phyloP scores from a whole-genome alignment of 768 basidiomycete species.

The Mycena amicta region DNA sequence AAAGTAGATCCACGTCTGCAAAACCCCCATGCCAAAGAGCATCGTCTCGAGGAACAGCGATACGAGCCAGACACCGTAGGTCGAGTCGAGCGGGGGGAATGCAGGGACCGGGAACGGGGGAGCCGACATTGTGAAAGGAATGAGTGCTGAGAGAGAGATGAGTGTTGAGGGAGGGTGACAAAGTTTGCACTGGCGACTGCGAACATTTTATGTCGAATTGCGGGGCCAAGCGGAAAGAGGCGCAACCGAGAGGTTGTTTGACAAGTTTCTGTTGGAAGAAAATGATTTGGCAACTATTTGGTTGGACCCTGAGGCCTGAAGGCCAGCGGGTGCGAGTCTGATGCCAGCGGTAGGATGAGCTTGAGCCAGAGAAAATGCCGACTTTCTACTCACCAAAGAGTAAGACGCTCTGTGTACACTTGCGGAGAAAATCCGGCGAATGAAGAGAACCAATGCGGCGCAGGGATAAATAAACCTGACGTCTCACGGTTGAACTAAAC shows the following conservation, averaged over 20 bases:
- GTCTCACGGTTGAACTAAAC: neutral
- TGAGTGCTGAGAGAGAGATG: too few species aligned
- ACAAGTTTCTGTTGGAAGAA: neutral
- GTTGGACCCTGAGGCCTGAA: neutral
- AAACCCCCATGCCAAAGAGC: constrained; percentile 15
- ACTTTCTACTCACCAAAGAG: too few species aligned
- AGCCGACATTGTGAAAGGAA: neutral
- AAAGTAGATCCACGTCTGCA: constrained; percentile 14
- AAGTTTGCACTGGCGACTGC: neutral
- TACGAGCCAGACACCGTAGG: constrained; percentile 17
- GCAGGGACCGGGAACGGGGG: neutral
- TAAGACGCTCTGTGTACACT: too few species aligned
- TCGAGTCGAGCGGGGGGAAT: constrained; percentile 10
- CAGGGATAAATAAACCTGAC: too few species aligned
- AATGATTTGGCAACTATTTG: neutral
- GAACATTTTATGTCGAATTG: neutral
- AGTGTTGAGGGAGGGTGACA: neutral
- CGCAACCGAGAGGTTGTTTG: neutral
- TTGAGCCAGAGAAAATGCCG: too few species aligned
- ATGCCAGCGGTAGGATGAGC: too few species aligned
- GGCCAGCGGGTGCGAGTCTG: neutral
- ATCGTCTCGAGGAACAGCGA: constrained; percentile 7
- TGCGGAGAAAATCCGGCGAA: too few species aligned
- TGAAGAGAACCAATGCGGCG: too few species aligned
- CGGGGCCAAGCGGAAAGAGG: neutral